Conservation (phyloP, 1,139 yeast genomes). For the Suhomyces ambrosiae region DNA sequence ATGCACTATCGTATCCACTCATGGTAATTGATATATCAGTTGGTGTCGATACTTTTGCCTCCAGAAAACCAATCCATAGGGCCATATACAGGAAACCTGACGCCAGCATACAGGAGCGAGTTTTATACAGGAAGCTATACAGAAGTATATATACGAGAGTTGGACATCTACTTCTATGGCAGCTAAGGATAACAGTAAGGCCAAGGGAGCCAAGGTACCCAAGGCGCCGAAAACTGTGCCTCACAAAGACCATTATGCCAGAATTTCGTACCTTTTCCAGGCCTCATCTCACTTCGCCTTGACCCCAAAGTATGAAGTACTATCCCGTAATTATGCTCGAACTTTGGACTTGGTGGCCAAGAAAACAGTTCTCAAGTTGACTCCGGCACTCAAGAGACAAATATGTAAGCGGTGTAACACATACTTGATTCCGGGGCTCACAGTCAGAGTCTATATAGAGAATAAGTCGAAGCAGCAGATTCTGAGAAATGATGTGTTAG, state of each 20-base stretch:
- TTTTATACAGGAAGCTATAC: too few species aligned
- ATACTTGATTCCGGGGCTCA: conserved; percentile 49
- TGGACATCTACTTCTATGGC: conserved; percentile 6
- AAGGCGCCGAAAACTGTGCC: conserved; percentile 40
- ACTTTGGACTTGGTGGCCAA: conserved; percentile 56
- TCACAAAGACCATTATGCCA: conserved; percentile 58
- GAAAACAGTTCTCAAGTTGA: conserved; percentile 61
- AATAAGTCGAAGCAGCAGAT: conserved; percentile 29
- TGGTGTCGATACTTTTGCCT: not conserved
- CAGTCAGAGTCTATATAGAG: conserved; percentile 34
- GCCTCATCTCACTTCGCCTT: conserved; percentile 37
- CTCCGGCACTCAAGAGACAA: conserved; percentile 62
- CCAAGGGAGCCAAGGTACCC: conserved; percentile 10
- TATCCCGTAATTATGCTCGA: conserved; percentile 53
- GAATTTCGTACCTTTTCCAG: conserved; percentile 61
- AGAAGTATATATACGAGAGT: too few species aligned
- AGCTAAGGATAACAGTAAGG: conserved; percentile 1
- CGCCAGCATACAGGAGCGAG: too few species aligned
- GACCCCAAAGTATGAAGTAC: conserved; percentile 25
- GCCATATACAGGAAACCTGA: not conserved
- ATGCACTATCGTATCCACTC: conserved; percentile 99
- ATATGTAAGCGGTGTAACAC: conserved; percentile 62
- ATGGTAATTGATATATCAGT: conserved; percentile 34
- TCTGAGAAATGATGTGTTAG: conserved; percentile 35
- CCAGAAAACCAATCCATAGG: not conserved